phyloP scores from a whole-genome alignment of 306 rosid genomes.

The Phaseolus lunatus region DNA sequence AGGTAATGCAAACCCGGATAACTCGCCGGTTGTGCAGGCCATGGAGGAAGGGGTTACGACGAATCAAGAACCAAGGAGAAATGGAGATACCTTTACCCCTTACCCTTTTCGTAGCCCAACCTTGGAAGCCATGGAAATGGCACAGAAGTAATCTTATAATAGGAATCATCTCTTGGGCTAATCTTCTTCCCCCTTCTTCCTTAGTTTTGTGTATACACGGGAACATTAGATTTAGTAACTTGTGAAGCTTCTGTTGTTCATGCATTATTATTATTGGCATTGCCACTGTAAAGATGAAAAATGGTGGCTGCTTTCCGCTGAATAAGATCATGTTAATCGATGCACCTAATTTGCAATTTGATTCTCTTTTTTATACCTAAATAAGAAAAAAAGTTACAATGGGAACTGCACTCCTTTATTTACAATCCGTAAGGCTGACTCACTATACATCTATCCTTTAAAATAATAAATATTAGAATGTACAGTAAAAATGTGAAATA shows the following conservation, averaged over 20 bases:
- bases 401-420: too few species aligned
- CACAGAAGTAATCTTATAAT: conserved; percentile 46
- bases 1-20: conserved; percentile 30
- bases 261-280: conserved; percentile 7
- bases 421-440: too few species aligned
- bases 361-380: neutral
- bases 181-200: neutral
- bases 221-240: conserved; percentile 32
- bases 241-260: conserved; percentile 15
- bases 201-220: conserved; percentile 32
- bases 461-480: too few species aligned
- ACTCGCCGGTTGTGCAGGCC: conserved; percentile 41
- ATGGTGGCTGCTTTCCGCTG: conserved; percentile 15
- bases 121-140: conserved; percentile 70
- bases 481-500: too few species aligned
- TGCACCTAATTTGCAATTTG: neutral
- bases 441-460: too few species aligned
- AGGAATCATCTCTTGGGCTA: conserved; percentile 19
- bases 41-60: conserved; percentile 36
- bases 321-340: neutral
- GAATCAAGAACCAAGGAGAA: conserved; percentile 44
- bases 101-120: conserved; percentile 49
- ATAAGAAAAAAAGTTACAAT: neutral
- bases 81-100: conserved; percentile 45
- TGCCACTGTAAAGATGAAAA: conserved; percentile 24